Evolutionary conservation across 176 grass and related monocot genomes (phyloP), one percentile per base, ranked within the genome.

Genomic region (Rhynchospora tenuis): DNA sequence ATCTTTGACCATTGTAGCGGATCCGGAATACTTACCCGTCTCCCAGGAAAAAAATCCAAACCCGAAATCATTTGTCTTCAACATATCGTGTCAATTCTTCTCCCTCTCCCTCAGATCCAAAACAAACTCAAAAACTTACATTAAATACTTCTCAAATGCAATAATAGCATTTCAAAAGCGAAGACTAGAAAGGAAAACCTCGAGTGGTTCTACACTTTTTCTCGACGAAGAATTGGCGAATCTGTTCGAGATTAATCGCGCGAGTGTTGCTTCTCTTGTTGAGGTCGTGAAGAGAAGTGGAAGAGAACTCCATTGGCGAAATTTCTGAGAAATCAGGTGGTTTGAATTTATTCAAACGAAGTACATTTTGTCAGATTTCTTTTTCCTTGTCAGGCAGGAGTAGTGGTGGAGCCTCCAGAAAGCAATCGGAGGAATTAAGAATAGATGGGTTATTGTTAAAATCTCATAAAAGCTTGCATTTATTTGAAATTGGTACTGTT

Each of bases 91-190:
- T 70, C 65, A 70, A 70, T 70, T 24, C 27, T 24, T 70, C 65
- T 70, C 48, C 48, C 65, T 70, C 65, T 70, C 10, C 23, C 27
- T 70, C 65, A 70, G 65, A 70, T 70, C 65, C 65, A 70, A 70
- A 70, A 24, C 65, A 70, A 14, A 31, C 26, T 70, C 19, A 70
- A 24, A 70, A 12, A 38, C 65, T 31, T 69, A 1, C 65, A 69
- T 4, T 69, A 28, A 23, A 23, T 29, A 69, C 24, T 13, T 14
- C 31, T 28, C 17, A 12, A n/a, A 3, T 23, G 6, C 27, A 70
- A 70, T 31, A 24, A 29, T 70, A 42, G 7, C 31, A 51, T 7
- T 51, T 51, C 48, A 51, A 51, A 51, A 8, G 9, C 11, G 13
- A 70, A 38, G 65, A 70, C 22, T 24, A 31, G 22, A 24, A 24